Conservation (phyloP, 345 rosid species). For the Aquilaria yunnanensis region DNA sequence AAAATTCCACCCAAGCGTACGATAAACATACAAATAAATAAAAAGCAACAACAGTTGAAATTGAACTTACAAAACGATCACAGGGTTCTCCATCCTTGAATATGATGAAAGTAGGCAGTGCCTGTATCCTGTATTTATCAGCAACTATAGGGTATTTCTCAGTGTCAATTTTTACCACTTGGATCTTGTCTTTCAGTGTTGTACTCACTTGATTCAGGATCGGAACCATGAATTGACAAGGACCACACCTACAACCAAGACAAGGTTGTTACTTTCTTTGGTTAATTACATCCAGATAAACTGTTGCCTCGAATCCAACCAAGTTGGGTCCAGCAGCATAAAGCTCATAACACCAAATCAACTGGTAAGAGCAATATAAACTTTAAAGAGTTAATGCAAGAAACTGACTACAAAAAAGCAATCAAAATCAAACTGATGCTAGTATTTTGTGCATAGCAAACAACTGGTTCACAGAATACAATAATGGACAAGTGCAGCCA, state of each 20-base stretch:
- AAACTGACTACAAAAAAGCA: too few relatives aligned
- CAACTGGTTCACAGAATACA: too few relatives aligned
- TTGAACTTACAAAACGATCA: slow-evolving; percentile 79
- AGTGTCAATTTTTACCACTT: slow-evolving; percentile 81
- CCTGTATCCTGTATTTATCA: slow-evolving; percentile 60
- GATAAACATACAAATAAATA: not conserved
- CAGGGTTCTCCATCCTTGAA: slow-evolving; percentile 76
- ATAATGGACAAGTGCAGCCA: too few relatives aligned
- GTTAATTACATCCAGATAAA: not conserved
- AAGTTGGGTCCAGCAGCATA: too few relatives aligned
- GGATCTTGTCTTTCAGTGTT: slow-evolving; percentile 56
- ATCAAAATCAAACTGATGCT: too few relatives aligned
- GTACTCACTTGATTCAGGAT: slow-evolving; percentile 67
- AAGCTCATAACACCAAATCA: too few relatives aligned
- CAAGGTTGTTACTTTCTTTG: not conserved
- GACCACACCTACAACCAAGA: slow-evolving; percentile 75
- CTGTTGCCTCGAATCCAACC: not conserved
- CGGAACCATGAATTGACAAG: slow-evolving; percentile 89
- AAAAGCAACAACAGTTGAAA: not conserved
- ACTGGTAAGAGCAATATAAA: too few relatives aligned
- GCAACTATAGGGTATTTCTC: slow-evolving; percentile 89
- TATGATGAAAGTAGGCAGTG: slow-evolving; percentile 82
- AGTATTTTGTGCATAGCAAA: too few relatives aligned
- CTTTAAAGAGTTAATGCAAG: too few relatives aligned
- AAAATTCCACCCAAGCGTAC: not conserved